Base-by-base conservation (phyloP, 208 protist species). In the Endotrypanum monterogeii region DNA sequence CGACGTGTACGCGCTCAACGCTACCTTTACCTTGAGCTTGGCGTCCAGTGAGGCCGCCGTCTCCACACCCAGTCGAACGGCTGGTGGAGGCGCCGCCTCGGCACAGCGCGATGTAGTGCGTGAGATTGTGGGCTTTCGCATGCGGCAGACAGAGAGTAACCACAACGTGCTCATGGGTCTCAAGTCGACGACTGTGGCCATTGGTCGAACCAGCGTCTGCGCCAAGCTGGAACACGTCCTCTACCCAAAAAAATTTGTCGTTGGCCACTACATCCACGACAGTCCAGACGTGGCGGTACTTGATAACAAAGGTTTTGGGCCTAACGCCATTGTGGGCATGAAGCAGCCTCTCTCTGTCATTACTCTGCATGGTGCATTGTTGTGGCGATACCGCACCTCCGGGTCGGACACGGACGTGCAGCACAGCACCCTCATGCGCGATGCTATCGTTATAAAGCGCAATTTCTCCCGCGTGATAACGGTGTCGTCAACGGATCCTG, bases 61-160 rank as follows among this genome's bases (percentile, higher is more conserved):
- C 41, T 83, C 83, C 46, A 85, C 86, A 14, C 84, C 86, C 20
- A 71, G 76, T 16, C 67, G 65, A 11, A 87, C 77, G 7, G 68
- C 73, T 2, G 73, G 78, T 28, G 82, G 91, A 5, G 72, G 67
- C 16, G 67, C 78, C 41, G 41, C 66, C 48, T 76, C 78, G 2
- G 30, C 71, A 50, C 76, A 94, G 57, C 83, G 90, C 32, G 83
- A 85, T 56, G 84, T 90, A 7, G 85, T 97, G 54, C 83, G 93
- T 30, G 90, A 95, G 35, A 92, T 94, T 58, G 89, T 95, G 4
- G 85, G 81, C 4, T 76, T 94, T 20, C 85, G 87, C 35, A 78
- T 96, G 66, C 92, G 90, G 25, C 91, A 97, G 74, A 91, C 76
- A 25, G 93, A 95, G 62, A 85, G 84, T 68, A 93, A 94, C 73